Conservation (phyloP, 2,329 filamentous ascomycete genomes). For the Pseudocercospora musae region DNA sequence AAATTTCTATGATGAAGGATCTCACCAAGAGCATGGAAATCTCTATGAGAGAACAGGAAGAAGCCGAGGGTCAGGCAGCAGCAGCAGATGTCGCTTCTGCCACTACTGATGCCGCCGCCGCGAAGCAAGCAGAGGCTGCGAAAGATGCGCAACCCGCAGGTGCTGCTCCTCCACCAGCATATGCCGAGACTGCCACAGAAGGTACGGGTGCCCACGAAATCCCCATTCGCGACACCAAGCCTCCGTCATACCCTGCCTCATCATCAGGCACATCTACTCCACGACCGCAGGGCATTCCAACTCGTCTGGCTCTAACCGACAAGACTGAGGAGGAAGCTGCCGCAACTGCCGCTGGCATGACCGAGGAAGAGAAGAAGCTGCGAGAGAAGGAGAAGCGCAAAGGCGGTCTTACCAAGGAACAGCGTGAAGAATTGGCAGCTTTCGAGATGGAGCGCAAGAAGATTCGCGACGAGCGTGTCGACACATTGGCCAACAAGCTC, state of each 20-base stretch:
- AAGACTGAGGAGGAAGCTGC: slow-evolving; percentile 74
- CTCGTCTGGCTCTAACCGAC: slow-evolving; percentile 84
- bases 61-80: slow-evolving; percentile 54
- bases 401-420: slow-evolving; percentile 80
- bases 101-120: slow-evolving; percentile 42
- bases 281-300: slow-evolving; percentile 59
- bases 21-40: slow-evolving; percentile 98
- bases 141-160: slow-evolving; percentile 22
- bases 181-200: slow-evolving; percentile 15
- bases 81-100: slow-evolving; percentile 38
- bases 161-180: slow-evolving; percentile 11
- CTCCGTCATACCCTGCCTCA: slow-evolving; percentile 6
- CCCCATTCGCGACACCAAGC: slow-evolving; percentile 25
- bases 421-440: slow-evolving; percentile 83
- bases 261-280: slow-evolving; percentile 47
- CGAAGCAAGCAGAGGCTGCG: slow-evolving; percentile 20
- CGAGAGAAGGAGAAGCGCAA: slow-evolving; percentile 87
- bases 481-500: slow-evolving; percentile 78
- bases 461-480: slow-evolving; percentile 84
- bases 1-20: slow-evolving; percentile 98
- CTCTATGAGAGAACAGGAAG: slow-evolving; percentile 76
- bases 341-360: slow-evolving; percentile 62
- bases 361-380: slow-evolving; percentile 70
- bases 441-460: slow-evolving; percentile 82
- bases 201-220: slow-evolving; percentile 19